Conservation (phyloP, 2,329 filamentous ascomycete genomes). For the Thermomyces lanuginosus region DNA sequence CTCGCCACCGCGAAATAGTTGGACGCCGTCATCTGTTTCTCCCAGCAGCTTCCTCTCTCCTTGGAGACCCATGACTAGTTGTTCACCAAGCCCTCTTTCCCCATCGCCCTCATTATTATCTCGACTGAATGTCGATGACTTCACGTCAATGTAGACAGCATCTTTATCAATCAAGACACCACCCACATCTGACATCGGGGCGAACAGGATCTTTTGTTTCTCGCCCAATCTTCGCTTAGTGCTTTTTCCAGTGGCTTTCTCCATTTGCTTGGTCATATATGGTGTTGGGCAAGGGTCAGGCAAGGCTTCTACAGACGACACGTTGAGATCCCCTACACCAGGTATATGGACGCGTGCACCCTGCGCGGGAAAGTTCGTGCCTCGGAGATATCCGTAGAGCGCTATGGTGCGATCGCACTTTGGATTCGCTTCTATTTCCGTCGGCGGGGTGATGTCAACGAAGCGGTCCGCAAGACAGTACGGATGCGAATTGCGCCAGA, state of each 20-base stretch:
- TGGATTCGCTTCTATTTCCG: slow-evolving; percentile 69
- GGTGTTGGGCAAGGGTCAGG: slow-evolving; percentile 94
- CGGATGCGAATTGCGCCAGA: slow-evolving; percentile 93
- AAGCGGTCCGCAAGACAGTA: slow-evolving; percentile 90
- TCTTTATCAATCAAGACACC: slow-evolving; percentile 94
- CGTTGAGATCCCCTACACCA: slow-evolving; percentile 74
- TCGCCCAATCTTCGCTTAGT: slow-evolving; percentile 70
- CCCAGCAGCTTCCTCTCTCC: slow-evolving; percentile 67
- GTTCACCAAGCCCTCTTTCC: slow-evolving; percentile 83
- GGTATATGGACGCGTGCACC: slow-evolving; percentile 83
- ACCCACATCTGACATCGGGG: slow-evolving; percentile 95
- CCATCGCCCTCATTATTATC: slow-evolving; percentile 45
- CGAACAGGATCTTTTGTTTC: slow-evolving; percentile 91
- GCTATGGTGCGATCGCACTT: slow-evolving; percentile 86
- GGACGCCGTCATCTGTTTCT: slow-evolving; percentile 63
- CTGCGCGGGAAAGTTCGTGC: slow-evolving; percentile 79
- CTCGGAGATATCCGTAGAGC: slow-evolving; percentile 81
- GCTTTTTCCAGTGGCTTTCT: slow-evolving; percentile 69
- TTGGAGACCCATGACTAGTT: slow-evolving; percentile 82
- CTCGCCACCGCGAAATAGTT: slow-evolving; percentile 67
- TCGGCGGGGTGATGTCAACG: slow-evolving; percentile 86
- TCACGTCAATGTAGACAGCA: slow-evolving; percentile 74
- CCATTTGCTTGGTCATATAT: slow-evolving; percentile 69
- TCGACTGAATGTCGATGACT: slow-evolving; percentile 52
- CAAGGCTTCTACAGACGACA: slow-evolving; percentile 67